Evolutionary conservation across 345 rosid genomes (phyloP).

Genomic region (Camelina neglecta): DNA sequence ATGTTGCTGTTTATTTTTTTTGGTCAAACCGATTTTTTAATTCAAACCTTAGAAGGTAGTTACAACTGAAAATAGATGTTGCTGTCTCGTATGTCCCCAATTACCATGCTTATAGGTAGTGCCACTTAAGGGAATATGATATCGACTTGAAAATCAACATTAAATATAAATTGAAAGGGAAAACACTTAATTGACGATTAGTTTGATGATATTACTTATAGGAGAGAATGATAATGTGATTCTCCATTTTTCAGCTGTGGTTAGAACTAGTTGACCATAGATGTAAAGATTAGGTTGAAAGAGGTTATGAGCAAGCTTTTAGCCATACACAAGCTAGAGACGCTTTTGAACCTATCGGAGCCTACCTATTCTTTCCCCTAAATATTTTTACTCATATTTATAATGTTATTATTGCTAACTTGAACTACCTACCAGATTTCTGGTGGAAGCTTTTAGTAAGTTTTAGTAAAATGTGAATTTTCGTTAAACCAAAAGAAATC

Average conservation of each 20-base stretch:
- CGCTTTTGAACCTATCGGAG: neutral
- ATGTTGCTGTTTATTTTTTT: slow-evolving; percentile 6
- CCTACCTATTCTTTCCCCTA: slow-evolving; percentile 1
- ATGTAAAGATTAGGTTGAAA: slow-evolving; percentile 3
- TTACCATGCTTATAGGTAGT: slow-evolving; percentile 23
- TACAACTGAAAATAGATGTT: slow-evolving; percentile 12
- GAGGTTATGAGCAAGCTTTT: slow-evolving; percentile 12
- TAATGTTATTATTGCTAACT: slow-evolving; percentile 15
- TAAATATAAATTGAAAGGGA: slow-evolving; percentile 3
- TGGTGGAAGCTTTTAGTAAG: slow-evolving; percentile 29
- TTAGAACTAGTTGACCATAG: slow-evolving; percentile 5
- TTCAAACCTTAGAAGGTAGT: too few species aligned
- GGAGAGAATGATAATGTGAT: neutral
- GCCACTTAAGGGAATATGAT: neutral
- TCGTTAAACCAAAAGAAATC: slow-evolving; percentile 8
- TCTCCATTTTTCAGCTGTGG: slow-evolving; percentile 22
- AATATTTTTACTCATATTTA: slow-evolving; percentile 13
- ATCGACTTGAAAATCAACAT: slow-evolving; percentile 1
- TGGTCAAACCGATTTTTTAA: too few species aligned
- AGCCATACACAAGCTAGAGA: neutral
- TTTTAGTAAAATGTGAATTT: slow-evolving; percentile 9
- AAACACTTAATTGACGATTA: neutral
- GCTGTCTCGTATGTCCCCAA: slow-evolving; percentile 11
- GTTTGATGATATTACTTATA: slow-evolving; percentile 9
- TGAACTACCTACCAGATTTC: slow-evolving; percentile 13